These are phyloP conservation scores for Xylaria scruposa DNA, from an alignment of 495 filamentous ascomycete genomes.

Conservation along the genomic window DNA sequence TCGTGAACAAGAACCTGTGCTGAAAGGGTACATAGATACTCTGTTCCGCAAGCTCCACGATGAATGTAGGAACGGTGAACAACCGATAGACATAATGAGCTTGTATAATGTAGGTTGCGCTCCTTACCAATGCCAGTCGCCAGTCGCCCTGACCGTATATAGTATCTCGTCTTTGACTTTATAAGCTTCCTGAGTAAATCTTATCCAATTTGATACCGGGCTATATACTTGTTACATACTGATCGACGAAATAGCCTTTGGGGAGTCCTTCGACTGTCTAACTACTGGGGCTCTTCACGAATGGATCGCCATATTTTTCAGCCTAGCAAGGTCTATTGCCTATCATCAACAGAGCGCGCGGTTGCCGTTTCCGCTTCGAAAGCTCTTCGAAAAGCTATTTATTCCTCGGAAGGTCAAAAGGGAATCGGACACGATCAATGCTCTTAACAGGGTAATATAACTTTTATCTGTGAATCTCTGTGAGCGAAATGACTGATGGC, in stretches of 20 bases:
- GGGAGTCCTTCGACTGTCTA: constrained; percentile 8
- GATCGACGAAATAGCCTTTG: neutral
- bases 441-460: neutral
- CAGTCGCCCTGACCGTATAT: neutral
- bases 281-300: neutral
- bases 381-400: neutral
- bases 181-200: constrained; percentile 12
- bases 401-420: neutral
- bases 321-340: neutral
- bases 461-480: neutral
- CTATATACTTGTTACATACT: neutral
- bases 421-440: neutral
- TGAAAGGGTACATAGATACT: constrained; percentile 48
- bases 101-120: constrained; percentile 51
- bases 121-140: neutral
- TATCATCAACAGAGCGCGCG: constrained; percentile 5
- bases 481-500: neutral
- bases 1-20: constrained; percentile 48
- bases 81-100: constrained; percentile 41
- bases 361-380: neutral
- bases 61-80: constrained; percentile 27
- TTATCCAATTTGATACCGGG: neutral
- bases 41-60: constrained; percentile 47
- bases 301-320: constrained; percentile 7
- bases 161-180: constrained; percentile 9